Evolutionary conservation across 257 asterid genomes (phyloP).

Genomic region (Echium plantagineum): DNA sequence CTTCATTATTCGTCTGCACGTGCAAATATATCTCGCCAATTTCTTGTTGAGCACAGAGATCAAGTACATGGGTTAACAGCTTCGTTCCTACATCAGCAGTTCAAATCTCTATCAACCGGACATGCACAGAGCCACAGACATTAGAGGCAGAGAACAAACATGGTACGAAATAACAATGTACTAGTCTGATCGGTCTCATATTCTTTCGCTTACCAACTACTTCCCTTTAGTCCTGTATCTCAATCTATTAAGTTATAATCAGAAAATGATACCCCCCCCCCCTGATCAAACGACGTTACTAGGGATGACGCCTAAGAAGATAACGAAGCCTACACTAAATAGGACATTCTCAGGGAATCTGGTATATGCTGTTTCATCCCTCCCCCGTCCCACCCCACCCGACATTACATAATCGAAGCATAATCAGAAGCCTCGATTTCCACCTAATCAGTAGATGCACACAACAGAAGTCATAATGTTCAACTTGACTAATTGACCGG

Average conservation of each 20-base stretch:
- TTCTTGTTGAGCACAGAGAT: slow-evolving; percentile 61
- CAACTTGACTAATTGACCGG: not conserved
- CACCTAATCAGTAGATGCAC: not conserved
- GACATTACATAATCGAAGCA: no score
- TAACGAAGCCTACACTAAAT: not conserved
- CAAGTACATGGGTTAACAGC: slow-evolving; percentile 71
- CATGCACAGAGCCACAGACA: not conserved
- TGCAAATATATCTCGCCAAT: slow-evolving; percentile 81
- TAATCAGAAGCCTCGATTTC: not conserved
- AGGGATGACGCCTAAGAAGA: no score
- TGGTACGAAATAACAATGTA: not conserved
- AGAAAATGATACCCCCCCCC: no score
- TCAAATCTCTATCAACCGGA: slow-evolving; percentile 2
- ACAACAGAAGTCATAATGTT: not conserved
- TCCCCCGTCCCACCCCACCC: no score
- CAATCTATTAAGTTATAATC: not conserved
- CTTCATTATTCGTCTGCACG: slow-evolving; percentile 87
- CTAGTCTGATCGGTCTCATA: no score
- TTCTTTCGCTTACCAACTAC: not conserved
- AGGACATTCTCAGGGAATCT: not conserved
- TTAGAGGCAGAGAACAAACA: not conserved
- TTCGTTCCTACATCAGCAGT: slow-evolving; percentile 43
- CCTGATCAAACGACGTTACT: not conserved
- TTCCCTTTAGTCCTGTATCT: not conserved
- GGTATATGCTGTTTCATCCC: no score